Conservation (phyloP, 177 flowering plant species). For the Vitis hybrid region DNA sequence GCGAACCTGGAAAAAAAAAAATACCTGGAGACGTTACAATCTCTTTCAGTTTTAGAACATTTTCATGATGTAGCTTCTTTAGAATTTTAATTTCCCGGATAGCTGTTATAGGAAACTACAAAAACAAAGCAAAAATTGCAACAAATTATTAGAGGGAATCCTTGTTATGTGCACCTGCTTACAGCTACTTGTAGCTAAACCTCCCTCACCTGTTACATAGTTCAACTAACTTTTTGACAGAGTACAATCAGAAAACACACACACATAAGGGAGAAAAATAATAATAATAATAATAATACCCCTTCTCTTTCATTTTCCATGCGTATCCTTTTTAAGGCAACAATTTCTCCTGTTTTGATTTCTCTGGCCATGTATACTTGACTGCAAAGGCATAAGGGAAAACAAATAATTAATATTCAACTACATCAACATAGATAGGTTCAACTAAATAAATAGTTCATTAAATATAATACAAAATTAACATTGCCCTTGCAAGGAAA, state of each 20-base stretch:
- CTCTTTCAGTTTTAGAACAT: constrained; percentile 89
- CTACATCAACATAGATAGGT: background rate
- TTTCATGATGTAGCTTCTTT: constrained; percentile 93
- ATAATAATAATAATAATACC: constrained; percentile 38
- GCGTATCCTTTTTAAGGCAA: constrained; percentile 93
- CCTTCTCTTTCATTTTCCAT: constrained; percentile 99
- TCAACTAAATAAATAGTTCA: background rate
- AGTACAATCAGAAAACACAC: background rate
- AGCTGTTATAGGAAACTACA: constrained; percentile 96
- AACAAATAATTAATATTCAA: background rate
- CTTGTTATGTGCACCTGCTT: too few relatives aligned
- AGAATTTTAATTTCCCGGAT: constrained; percentile 95
- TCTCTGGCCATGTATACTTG: constrained; percentile 98
- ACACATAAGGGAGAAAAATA: background rate
- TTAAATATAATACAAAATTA: too few relatives aligned
- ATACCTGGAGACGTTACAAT: constrained; percentile 95
- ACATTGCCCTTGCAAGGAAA: too few relatives aligned
- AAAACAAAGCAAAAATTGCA: constrained; percentile 1
- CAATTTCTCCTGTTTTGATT: constrained; percentile 83
- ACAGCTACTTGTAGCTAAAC: too few relatives aligned
- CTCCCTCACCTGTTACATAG: too few relatives aligned
- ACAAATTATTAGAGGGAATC: background rate
- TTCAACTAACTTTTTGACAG: background rate
- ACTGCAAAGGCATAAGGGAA: constrained; percentile 36
- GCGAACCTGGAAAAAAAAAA: background rate